phyloP scores from a whole-genome alignment of 352 stramenopile species.

The Pelagophyceae sp. region DNA sequence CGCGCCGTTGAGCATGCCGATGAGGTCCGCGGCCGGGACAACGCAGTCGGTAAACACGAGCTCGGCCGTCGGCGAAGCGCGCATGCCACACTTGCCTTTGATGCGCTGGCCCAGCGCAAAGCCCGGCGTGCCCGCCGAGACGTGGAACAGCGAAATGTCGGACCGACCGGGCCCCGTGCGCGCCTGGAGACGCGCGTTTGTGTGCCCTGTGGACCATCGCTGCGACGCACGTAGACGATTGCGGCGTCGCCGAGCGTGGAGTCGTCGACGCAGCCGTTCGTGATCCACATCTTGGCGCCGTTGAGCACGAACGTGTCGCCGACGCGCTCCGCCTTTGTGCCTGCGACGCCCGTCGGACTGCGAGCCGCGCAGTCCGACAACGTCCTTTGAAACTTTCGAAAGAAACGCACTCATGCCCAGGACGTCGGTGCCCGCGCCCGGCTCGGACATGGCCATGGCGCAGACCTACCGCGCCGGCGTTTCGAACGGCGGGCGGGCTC shows the following conservation, averaged over 20 bases:
- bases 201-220: no score
- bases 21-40: slow-evolving; percentile 76
- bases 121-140: slow-evolving; percentile 89
- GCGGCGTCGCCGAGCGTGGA: slow-evolving; percentile 84
- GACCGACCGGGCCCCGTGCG: slow-evolving; percentile 63
- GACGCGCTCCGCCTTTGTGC: slow-evolving; percentile 47
- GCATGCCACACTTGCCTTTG: slow-evolving; percentile 95
- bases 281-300: slow-evolving; percentile 98
- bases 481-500: no score
- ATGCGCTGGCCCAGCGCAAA: slow-evolving; percentile 95
- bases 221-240: slow-evolving; percentile 97
- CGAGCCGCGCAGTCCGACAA: neutral
- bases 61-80: slow-evolving; percentile 90
- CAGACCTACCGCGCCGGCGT: no score
- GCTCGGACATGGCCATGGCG: slow-evolving; percentile 95
- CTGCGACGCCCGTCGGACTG: slow-evolving; percentile 68
- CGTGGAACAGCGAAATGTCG: slow-evolving; percentile 92
- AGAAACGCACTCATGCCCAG: neutral
- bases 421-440: slow-evolving; percentile 82
- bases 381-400: slow-evolving; percentile 3
- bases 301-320: slow-evolving; percentile 80
- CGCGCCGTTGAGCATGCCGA: slow-evolving; percentile 67
- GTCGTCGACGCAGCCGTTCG: slow-evolving; percentile 90
- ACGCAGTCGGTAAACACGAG: slow-evolving; percentile 97
- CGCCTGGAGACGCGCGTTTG: no score